These are phyloP conservation scores for Alternaria alternata DNA, from an alignment of 2,329 filamentous ascomycete genomes.

Conservation along the genomic window DNA sequence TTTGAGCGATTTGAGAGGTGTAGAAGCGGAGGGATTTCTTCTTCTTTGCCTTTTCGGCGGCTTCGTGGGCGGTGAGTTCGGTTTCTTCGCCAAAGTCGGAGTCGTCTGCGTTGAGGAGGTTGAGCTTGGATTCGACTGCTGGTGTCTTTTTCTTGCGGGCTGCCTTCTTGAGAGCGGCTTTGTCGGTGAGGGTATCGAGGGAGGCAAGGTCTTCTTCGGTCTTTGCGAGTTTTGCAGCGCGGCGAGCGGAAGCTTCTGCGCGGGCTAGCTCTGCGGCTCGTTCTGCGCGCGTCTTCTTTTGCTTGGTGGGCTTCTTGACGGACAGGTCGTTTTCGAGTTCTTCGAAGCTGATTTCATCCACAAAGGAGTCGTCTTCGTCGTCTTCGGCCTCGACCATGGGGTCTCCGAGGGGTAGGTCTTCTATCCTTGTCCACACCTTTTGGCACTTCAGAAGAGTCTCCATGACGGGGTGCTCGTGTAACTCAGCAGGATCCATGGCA, in stretches of 20 bases:
- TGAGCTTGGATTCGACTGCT: conserved; percentile 34
- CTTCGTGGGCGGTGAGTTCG: conserved; percentile 75
- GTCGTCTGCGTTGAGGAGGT: conserved; percentile 64
- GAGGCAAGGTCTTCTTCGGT: conserved; percentile 77
- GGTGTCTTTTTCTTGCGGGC: conserved; percentile 50
- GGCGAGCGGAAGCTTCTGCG: conserved; percentile 63
- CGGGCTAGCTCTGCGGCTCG: conserved; percentile 61
- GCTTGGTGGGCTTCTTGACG: conserved; percentile 45
- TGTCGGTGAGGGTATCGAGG: conserved; percentile 69
- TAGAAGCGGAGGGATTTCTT: conserved; percentile 97
- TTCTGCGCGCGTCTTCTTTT: conserved; percentile 59
- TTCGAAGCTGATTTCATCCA: conserved; percentile 43
- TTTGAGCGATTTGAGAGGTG: conserved; percentile 96
- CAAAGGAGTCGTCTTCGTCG: conserved; percentile 46
- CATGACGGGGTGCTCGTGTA: conserved; percentile 93
- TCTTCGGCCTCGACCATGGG: conserved; percentile 46
- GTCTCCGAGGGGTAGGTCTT: conserved; percentile 66
- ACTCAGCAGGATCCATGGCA: conserved; percentile 75
- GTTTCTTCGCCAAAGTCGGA: conserved; percentile 96
- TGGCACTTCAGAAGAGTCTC: conserved; percentile 80
- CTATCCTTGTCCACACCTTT: conserved; percentile 79
- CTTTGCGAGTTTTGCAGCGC: conserved; percentile 61
- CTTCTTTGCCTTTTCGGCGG: conserved; percentile 84
- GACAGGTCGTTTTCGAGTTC: conserved; percentile 46
- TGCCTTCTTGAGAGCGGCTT: conserved; percentile 58